A percentile compares a stretch with the other conserved stretches of the same genome.
These are phyloP conservation scores for Xylariales sp. DNA, from an alignment of 2,329 filamentous ascomycete species.

Conservation along the genomic window DNA sequence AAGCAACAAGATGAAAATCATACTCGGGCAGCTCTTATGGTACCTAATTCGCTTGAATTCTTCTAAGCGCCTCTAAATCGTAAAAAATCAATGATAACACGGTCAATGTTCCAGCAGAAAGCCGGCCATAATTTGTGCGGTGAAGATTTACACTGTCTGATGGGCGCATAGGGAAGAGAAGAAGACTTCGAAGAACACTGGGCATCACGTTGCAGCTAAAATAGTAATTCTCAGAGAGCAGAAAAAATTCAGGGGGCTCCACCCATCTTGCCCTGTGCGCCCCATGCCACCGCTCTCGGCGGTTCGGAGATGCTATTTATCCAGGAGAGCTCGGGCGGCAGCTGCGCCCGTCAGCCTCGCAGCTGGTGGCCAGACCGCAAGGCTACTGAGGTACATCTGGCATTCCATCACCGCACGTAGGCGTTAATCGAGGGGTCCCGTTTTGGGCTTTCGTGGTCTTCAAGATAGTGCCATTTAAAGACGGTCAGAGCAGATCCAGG, in stretches of 20 bases:
- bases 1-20: conserved; percentile 53
- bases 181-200: conserved; percentile 16
- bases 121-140: conserved; percentile 52
- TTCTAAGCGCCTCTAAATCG: conserved; percentile 48
- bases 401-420: too few species aligned
- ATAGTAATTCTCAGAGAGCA: background rate
- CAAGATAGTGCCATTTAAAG: too few species aligned
- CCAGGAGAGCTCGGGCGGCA: background rate
- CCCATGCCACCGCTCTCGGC: background rate
- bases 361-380: conserved; percentile 1
- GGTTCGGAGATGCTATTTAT: background rate
- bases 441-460: too few species aligned
- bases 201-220: background rate
- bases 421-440: conserved; percentile 4
- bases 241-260: background rate
- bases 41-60: conserved; percentile 40
- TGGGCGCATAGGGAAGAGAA: conserved; percentile 62
- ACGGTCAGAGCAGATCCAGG: too few species aligned
- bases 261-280: too few species aligned
- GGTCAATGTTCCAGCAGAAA: conserved; percentile 62
- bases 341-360: background rate
- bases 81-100: conserved; percentile 53
- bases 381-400: too few species aligned
- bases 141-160: conserved; percentile 78
- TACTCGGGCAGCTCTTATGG: conserved; percentile 72